Conservation (phyloP, 179 eudicot genomes). For the Camellia oleifera region DNA sequence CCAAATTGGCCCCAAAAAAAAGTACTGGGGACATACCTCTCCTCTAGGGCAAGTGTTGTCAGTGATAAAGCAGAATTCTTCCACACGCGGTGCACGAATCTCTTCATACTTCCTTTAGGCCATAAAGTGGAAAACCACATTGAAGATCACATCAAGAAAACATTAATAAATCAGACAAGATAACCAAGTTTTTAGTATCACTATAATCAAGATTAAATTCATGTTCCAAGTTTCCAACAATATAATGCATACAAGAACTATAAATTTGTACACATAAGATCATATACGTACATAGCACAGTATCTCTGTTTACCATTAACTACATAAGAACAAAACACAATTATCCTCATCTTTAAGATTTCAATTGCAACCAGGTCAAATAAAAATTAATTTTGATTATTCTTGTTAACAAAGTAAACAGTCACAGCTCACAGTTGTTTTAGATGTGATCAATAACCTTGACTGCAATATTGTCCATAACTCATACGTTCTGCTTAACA, state of each 20-base stretch:
- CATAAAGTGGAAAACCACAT: slow-evolving; percentile 10
- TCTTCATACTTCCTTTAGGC: slow-evolving; percentile 78
- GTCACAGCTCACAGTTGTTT: not conserved
- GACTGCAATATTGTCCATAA: not conserved
- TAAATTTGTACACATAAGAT: too few relatives aligned
- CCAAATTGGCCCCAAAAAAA: not conserved
- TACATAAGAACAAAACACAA: too few relatives aligned
- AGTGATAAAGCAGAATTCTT: slow-evolving; percentile 87
- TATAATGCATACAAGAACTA: too few relatives aligned
- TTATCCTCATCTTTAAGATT: too few relatives aligned
- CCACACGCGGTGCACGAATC: slow-evolving; percentile 69
- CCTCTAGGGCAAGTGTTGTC: slow-evolving; percentile 75
- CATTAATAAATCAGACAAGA: too few relatives aligned
- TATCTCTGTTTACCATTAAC: too few relatives aligned
- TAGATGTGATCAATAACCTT: not conserved
- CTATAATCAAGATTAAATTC: too few relatives aligned
- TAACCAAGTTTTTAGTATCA: too few relatives aligned
- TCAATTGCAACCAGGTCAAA: too few relatives aligned
- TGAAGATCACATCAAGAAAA: not conserved
- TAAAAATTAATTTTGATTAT: too few relatives aligned
- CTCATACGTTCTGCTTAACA: not conserved
- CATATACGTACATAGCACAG: too few relatives aligned
- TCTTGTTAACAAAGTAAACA: slow-evolving; percentile 22
- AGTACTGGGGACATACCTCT: slow-evolving; percentile 43
- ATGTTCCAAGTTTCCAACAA: too few relatives aligned